Conservation (phyloP, 202 grass and related monocot species). For the Zoysia matrella region DNA sequence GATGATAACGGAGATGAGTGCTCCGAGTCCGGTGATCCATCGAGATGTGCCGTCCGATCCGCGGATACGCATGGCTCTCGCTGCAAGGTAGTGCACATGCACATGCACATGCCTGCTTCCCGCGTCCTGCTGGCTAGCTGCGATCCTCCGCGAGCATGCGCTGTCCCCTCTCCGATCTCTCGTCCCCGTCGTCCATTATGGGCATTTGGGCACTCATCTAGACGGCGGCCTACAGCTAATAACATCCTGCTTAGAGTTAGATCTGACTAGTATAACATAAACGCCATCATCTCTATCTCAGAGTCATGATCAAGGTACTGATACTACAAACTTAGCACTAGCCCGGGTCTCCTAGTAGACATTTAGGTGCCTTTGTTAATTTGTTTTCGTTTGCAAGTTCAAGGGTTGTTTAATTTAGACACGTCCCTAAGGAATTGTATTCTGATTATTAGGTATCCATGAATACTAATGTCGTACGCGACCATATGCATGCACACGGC, state of each 20-base stretch:
- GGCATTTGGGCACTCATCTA: slow-evolving; percentile 34
- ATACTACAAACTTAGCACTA: slow-evolving; percentile 1
- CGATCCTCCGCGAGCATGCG: slow-evolving; percentile 21
- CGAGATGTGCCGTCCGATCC: background rate
- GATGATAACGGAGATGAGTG: slow-evolving; percentile 32
- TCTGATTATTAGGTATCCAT: background rate
- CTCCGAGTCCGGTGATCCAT: background rate
- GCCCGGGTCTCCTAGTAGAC: background rate
- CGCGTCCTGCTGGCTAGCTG: background rate
- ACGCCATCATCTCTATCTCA: background rate
- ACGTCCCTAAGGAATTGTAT: background rate
- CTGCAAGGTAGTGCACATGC: slow-evolving; percentile 28
- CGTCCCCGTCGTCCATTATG: slow-evolving; percentile 18
- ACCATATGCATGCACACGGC: no score
- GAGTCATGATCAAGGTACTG: background rate
- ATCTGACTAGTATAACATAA: background rate
- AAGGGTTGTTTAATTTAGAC: background rate
- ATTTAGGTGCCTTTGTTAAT: background rate
- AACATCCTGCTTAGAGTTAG: background rate
- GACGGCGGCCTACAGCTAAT: background rate
- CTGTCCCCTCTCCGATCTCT: background rate
- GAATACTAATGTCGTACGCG: no score
- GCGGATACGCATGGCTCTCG: background rate
- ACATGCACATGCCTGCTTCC: slow-evolving; percentile 1
- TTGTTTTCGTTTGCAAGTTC: background rate